These are phyloP conservation scores for Alternaria hordeiaustralica DNA, from an alignment of 2,329 filamentous ascomycete species.

Conservation along the genomic window DNA sequence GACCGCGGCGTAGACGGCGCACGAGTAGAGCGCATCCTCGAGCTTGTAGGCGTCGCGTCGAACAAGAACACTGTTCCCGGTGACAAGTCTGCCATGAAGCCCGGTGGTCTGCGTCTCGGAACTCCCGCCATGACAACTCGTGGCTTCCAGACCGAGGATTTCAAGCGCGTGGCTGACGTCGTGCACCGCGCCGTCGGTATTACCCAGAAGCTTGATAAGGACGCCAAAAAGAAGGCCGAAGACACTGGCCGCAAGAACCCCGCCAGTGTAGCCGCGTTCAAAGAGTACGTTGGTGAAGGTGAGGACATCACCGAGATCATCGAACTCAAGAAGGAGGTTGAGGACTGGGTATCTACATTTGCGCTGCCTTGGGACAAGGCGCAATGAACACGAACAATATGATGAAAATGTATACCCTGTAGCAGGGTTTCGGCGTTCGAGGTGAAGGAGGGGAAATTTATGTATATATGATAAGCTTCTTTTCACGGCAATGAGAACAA, in stretches of 20 bases:
- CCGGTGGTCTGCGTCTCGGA: conserved; percentile 93
- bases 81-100: conserved; percentile 95
- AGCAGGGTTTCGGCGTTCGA: conserved; percentile 23
- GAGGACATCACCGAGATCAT: conserved; percentile 51
- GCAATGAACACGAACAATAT: conserved; percentile 17
- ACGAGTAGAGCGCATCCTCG: conserved; percentile 92
- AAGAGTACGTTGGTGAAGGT: conserved; percentile 51
- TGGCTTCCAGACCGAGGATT: conserved; percentile 91
- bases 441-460: conserved; percentile 20
- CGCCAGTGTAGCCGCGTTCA: conserved; percentile 49
- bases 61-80: conserved; percentile 99
- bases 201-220: conserved; percentile 50
- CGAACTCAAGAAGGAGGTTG: conserved; percentile 49
- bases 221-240: conserved; percentile 48
- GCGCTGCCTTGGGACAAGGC: conserved; percentile 49
- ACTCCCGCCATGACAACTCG: conserved; percentile 97
- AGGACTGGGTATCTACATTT: conserved; percentile 53
- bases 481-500: conserved; percentile 9
- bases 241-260: conserved; percentile 48
- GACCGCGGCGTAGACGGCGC: conserved; percentile 87
- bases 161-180: conserved; percentile 67
- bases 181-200: conserved; percentile 52
- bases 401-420: conserved; percentile 13
- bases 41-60: conserved; percentile 98
- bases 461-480: conserved; percentile 19